Evolutionary conservation across 495 filamentous ascomycete genomes (phyloP).

Genomic region (Aspergillus ostianus): DNA sequence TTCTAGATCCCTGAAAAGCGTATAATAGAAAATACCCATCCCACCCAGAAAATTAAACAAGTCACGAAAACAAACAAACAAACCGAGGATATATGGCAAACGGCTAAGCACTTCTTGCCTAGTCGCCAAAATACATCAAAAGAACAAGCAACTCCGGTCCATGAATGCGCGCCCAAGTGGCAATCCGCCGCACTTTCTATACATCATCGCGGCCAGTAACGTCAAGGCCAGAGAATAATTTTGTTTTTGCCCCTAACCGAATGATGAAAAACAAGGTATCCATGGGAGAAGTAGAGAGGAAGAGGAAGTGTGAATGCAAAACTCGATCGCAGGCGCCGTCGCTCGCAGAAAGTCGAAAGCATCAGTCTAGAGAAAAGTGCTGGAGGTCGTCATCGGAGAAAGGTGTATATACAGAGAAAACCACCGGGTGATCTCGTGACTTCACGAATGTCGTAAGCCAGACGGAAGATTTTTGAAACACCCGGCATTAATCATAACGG

Average conservation of each 20-base stretch:
- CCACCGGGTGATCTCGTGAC: background rate
- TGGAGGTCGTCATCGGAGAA: conserved; percentile 36
- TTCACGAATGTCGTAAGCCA: background rate
- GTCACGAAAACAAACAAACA: conserved; percentile 25
- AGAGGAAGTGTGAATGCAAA: conserved; percentile 32
- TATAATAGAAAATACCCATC: conserved; percentile 40
- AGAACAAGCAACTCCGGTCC: conserved; percentile 36
- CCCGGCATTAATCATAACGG: conserved; percentile 25
- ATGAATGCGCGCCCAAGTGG: conserved; percentile 39
- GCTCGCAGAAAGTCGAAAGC: conserved; percentile 47
- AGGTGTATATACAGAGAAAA: conserved; percentile 41
- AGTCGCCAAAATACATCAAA: conserved; percentile 32
- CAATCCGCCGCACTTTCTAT: conserved; percentile 47
- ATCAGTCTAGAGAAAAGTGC: conserved; percentile 43
- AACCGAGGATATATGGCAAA: conserved; percentile 36
- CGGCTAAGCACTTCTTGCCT: conserved; percentile 30
- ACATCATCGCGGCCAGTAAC: conserved; percentile 42
- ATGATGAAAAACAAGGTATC: conserved; percentile 44
- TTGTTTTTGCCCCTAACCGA: conserved; percentile 41
- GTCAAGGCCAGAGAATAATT: conserved; percentile 27
- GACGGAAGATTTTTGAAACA: background rate
- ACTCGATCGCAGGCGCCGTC: conserved; percentile 48
- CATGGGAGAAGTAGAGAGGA: conserved; percentile 24
- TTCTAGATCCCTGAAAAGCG: conserved; percentile 47
- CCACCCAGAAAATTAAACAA: conserved; percentile 31